Base-by-base conservation (phyloP, 192 early-diverging fungal species). In the Gamsiella multidivaricata region DNA sequence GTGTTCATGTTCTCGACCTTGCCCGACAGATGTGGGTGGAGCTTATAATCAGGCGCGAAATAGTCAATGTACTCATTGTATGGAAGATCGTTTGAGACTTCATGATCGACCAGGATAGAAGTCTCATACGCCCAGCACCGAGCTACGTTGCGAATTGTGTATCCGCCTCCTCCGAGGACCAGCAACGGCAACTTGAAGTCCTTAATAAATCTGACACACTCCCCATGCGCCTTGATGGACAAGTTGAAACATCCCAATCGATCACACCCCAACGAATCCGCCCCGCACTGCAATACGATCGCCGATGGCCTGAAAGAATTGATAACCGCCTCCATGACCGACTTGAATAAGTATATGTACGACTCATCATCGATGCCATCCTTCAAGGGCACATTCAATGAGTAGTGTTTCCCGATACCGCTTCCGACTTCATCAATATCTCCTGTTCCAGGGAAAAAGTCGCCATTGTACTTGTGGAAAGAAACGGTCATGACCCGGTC, bases 81-180 rank as follows among this genome's bases (percentile, higher is more conserved):
- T 7, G 95, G 95, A 9, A 99, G 78, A 25, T 90, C 89, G 32
- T 93, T 83, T 10, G 86, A 84, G 11, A 98, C 83, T 15, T 93
- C 90, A 3, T 88, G 80, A 66, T 93, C 93, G 0, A 93, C 87
- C 0, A 94, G 87, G 10, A 94, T 82, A 0, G 93, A 92, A 1
- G 98, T 98, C 70, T 98, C 92, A 60, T 95, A 97, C 22, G 94
- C 88, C 96, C 97, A 98, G 69, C 95, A 94, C 20, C 96, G 82
- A 6, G 96, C 94, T 3, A 95, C 94, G 83, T 99, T 96, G 12
- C 91, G 67, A 26, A 90, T 90, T 23, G 89, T 97, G 70, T 99
- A 99, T 3, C 98, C 98, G 20, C 98, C 95, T 23, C 94, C 95
- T 36, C 93, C 95, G 6, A 96, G 83, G 14, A 95, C 87, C 47